Evolutionary conservation across 768 basidiomycete genomes (phyloP).

Genomic region (Tricholoma hemisulphureum): DNA sequence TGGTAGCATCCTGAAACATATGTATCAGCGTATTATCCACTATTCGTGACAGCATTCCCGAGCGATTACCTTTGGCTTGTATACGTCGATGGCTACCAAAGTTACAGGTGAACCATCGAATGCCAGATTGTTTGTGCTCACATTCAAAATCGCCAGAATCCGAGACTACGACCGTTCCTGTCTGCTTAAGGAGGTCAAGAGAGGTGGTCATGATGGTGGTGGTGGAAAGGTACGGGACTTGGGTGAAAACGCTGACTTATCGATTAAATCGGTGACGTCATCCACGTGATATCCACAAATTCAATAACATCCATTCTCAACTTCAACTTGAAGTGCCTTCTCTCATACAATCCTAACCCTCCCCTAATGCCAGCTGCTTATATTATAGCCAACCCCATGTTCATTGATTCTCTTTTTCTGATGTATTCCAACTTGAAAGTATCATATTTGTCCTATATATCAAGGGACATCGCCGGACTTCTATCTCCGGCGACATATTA

Average conservation of each 20-base stretch:
- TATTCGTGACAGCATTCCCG: background rate
- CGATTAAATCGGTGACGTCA: background rate
- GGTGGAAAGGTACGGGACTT: conserved; percentile 6
- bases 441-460: too few relatives aligned
- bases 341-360: too few relatives aligned
- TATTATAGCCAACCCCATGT: too few relatives aligned
- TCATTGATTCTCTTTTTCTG: too few relatives aligned
- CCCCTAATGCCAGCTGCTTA: too few relatives aligned
- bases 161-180: conserved; percentile 94
- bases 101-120: conserved; percentile 15
- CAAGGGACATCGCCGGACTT: too few relatives aligned
- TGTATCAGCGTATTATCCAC: conserved; percentile 2
- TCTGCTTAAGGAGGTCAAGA: conserved; percentile 81
- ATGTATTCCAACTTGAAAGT: too few relatives aligned
- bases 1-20: conserved; percentile 81
- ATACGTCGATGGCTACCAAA: conserved; percentile 80
- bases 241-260: conserved; percentile 8
- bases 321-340: too few relatives aligned
- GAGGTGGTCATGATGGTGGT: conserved; percentile 69
- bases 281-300: background rate
- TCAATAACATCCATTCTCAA: too few relatives aligned
- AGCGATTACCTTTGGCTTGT: conserved; percentile 81
- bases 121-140: conserved; percentile 28
- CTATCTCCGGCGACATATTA: too few relatives aligned
- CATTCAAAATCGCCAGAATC: conserved; percentile 97